Base-by-base conservation (phyloP, 805 yeast species). In the Candida peoriensis region DNA sequence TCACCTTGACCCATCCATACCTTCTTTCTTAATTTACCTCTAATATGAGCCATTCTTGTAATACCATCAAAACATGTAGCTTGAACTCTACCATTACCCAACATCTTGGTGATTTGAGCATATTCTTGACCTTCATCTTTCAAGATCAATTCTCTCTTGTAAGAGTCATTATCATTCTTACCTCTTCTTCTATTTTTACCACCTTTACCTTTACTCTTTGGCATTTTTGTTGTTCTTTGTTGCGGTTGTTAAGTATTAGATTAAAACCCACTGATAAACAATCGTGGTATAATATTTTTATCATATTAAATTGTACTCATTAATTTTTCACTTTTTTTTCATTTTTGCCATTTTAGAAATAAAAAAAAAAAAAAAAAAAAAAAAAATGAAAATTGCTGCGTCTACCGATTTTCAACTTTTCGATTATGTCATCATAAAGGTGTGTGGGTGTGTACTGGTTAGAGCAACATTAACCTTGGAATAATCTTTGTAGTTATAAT, bases 1-100 rank as follows among this genome's bases (percentile, higher is more conserved):
- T 93, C 99, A 70, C 98, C 98, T 64, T 88, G 97, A 31, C 85
- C 85, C 87, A 93, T 89, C 99, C 99, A 93, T 42, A 93, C 98
- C 77, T 90, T 93, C 81, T 93, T 93, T 76, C 99, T 85, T 68
- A 93, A 76, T 62, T 93, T 93, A 55, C 99, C 99, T 75, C 99
- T 86, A 58, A 93, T 93, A 60, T 90, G 98, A 14, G 95, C 98
- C 77, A 88, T 76, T 72, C 99, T 81, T 61, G 79, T 85, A 50
- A 73, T 71, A 47, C 95, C 96, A 58, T 93, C 99, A 57, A 93
- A 93, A 69, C 98, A 93, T 33, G 79, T 63, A 36, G 95, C 96
- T 63, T 89, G 96, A 37, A 93, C 81, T 66, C 98, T 80, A 47
- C 98, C 97, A 60, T 89, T 89, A 63, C 99, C 99, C 53, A 93